Evolutionary conservation across 202 grass and related monocot genomes (phyloP).

Genomic region (Zizania palustris): DNA sequence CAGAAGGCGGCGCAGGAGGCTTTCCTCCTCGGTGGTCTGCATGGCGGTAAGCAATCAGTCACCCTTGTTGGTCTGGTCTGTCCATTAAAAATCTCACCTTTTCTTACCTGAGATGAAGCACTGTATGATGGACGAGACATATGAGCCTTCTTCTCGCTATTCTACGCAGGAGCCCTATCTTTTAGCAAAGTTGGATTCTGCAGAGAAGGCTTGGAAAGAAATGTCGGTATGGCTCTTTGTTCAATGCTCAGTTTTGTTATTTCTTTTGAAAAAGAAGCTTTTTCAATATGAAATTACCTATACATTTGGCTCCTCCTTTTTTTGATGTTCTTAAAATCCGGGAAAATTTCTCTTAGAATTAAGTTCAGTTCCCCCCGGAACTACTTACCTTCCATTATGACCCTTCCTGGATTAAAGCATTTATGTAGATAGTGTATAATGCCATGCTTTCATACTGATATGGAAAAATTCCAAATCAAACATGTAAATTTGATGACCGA

Average conservation of each 20-base stretch:
- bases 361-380: neutral
- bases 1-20: constrained; percentile 38
- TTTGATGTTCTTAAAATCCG: neutral
- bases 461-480: neutral
- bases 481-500: neutral
- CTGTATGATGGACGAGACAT: neutral
- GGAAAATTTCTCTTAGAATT: neutral
- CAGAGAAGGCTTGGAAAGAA: constrained; percentile 94
- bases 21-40: constrained; percentile 60
- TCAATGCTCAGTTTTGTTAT: constrained; percentile 7
- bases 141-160: neutral
- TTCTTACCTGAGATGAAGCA: neutral
- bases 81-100: neutral
- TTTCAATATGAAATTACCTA: neutral
- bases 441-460: constrained; percentile 16
- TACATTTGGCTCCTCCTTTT: neutral
- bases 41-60: constrained; percentile 64
- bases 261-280: neutral
- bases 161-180: constrained; percentile 82
- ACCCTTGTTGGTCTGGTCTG: neutral
- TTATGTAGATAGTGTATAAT: neutral
- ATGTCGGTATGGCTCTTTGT: constrained; percentile 73
- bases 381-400: neutral
- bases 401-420: neutral
- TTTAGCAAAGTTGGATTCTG: constrained; percentile 85